Evolutionary conservation across 495 filamentous ascomycete species (phyloP), one percentile per base, ranked within the genome.

Genomic region (Aspergillus leporis): DNA sequence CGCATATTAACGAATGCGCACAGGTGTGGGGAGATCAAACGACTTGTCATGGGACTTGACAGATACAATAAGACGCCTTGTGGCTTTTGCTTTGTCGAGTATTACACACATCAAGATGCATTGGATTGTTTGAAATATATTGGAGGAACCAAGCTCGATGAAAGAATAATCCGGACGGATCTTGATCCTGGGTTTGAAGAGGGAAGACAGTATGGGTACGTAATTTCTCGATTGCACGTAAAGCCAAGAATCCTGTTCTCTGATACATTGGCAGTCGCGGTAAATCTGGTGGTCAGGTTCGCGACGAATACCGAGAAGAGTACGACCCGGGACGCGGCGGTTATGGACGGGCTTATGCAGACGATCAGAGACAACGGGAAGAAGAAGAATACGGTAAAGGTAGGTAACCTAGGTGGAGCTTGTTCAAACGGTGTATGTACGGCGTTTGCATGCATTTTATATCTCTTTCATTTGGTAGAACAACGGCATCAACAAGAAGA

Each of bases 51-150:
- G 94, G 94, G 94, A 45, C 83, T 98, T 22, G 95, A 98, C 69
- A 87, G 94, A 18, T 94, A 92, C 78, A 90, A 88, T 75, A 98
- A 98, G 76, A 98, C 94, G 16, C 94, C 94, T 5, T 98, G 94
- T 74, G 94, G 94, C 12, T 98, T 98, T 78, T 98, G 94, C 78
- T 98, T 98, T 68, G 94, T 98, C 65, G 94, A 98, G 74, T 98
- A 98, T 75, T 98, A 98, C 76, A 98, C 86, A 14, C 92, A 98
- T 67, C 88, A 93, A 64, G 94, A 98, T 74, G 94, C 94, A 6
- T 78, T 98, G 32, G 94, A 98, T 66, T 97, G 93, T 70, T 87
- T 98, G 88, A 98, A 98, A 74, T 98, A 98, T 66, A 87, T 98
- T 64, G 95, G 95, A 34, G 94, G 94, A 36, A 98, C 94, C n/a